Evolutionary conservation across 2,329 filamentous ascomycete species (phyloP).

Genomic region (Ophiostoma sp.): DNA sequence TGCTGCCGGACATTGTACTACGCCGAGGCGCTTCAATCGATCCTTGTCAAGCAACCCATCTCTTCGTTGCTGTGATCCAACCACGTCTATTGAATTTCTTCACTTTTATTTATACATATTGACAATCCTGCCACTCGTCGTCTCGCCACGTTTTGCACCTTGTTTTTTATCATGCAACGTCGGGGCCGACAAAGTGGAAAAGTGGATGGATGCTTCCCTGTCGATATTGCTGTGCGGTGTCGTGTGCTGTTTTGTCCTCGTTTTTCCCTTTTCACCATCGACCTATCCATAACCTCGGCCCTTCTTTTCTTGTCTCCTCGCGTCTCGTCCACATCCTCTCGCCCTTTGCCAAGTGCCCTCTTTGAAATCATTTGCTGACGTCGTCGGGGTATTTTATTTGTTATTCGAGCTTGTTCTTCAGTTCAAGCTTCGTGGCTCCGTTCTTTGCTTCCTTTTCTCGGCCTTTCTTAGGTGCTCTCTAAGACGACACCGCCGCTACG

Average conservation of each 20-base stretch:
- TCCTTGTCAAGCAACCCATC: background rate
- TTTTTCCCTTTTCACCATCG: background rate
- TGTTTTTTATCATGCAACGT: background rate
- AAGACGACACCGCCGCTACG: background rate
- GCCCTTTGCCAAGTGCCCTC: background rate
- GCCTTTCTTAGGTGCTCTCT: background rate
- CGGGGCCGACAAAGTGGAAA: background rate
- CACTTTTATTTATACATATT: background rate
- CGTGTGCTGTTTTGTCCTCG: background rate
- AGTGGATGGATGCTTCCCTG: background rate
- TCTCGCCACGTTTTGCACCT: background rate
- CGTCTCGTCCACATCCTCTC: background rate
- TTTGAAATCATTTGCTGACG: background rate
- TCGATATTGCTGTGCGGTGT: background rate
- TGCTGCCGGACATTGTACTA: background rate
- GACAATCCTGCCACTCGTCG: background rate
- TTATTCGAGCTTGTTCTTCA: background rate
- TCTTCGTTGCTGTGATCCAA: background rate
- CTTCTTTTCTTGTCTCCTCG: background rate
- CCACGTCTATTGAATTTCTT: background rate
- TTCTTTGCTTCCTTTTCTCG: background rate
- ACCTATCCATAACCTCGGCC: background rate
- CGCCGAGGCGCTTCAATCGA: background rate
- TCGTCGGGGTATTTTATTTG: background rate
- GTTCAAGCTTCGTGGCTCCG: background rate